Evolutionary conservation across 352 stramenopile genomes (phyloP).

Genomic region (Globisporangium viniferum): DNA sequence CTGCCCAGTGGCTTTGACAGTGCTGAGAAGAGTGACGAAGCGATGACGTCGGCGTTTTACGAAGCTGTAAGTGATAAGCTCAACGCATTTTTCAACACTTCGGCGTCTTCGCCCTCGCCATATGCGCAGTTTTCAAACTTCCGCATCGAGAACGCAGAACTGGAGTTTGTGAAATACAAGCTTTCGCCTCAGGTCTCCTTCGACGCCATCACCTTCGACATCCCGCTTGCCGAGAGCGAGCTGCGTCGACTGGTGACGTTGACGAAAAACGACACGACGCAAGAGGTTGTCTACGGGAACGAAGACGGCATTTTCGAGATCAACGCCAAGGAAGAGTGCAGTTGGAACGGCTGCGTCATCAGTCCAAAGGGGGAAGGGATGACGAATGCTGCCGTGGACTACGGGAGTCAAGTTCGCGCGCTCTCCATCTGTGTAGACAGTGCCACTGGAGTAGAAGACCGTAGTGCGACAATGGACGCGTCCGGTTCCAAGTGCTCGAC

Average conservation of each 20-base stretch:
- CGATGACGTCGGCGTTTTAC: conserved; percentile 23
- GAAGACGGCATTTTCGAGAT: conserved; percentile 38
- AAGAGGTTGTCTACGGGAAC: conserved; percentile 13
- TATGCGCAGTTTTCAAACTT: conserved; percentile 29
- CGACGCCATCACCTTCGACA: conserved; percentile 41
- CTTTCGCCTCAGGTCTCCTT: conserved; percentile 31
- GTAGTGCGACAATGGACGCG: conserved; percentile 27
- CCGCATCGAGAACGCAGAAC: conserved; percentile 22
- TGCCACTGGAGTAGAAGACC: conserved; percentile 30
- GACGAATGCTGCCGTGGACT: conserved; percentile 30
- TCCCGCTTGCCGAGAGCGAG: conserved; percentile 31
- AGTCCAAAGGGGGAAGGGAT: conserved; percentile 32
- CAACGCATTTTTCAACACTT: conserved; percentile 19
- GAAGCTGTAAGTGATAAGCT: conserved; percentile 27
- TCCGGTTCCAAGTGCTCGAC: conserved; percentile 20
- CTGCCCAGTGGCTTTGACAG: conserved; percentile 15
- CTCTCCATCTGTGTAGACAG: conserved; percentile 38
- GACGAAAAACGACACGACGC: conserved; percentile 29
- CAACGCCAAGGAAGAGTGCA: conserved; percentile 58
- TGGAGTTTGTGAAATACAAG: conserved; percentile 33
- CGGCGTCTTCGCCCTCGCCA: conserved; percentile 3
- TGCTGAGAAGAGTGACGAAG: conserved; percentile 16
- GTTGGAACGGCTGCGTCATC: conserved; percentile 39
- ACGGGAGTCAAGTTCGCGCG: conserved; percentile 43
- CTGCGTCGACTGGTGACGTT: conserved; percentile 34